Conservation (phyloP, 1,139 yeast genomes). For the Yamadazyma trypodendri region DNA sequence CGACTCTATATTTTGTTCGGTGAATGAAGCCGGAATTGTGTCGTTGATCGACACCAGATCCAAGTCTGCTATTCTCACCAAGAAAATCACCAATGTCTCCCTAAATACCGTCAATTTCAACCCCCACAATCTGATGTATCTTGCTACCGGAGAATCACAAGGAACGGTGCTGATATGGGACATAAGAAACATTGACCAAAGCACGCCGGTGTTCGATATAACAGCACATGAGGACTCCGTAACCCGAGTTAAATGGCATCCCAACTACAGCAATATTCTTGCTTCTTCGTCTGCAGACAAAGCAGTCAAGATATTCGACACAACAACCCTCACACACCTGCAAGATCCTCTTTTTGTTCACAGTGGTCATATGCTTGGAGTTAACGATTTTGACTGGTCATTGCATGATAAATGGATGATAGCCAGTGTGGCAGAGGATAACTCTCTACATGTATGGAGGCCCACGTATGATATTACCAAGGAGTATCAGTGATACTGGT, state of each 20-base stretch:
- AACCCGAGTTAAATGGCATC: constrained; percentile 80
- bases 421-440: constrained; percentile 85
- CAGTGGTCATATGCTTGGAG: constrained; percentile 88
- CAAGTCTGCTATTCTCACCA: constrained; percentile 18
- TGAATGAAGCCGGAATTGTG: constrained; percentile 54
- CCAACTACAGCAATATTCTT: constrained; percentile 53
- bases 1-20: constrained; percentile 53
- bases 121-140: constrained; percentile 45
- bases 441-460: constrained; percentile 83
- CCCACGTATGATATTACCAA: constrained; percentile 39
- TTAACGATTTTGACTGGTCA: constrained; percentile 88
- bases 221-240: constrained; percentile 60
- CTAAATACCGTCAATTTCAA: constrained; percentile 69
- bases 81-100: constrained; percentile 41
- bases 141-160: constrained; percentile 71
- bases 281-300: constrained; percentile 78
- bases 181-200: constrained; percentile 41
- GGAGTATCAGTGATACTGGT: constrained; percentile 11
- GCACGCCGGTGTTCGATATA: constrained; percentile 15
- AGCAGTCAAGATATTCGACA: constrained; percentile 70
- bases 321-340: constrained; percentile 38
- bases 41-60: constrained; percentile 51
- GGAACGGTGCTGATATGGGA: constrained; percentile 72
- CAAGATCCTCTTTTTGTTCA: constrained; percentile 62
- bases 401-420: constrained; percentile 74